A percentile compares a stretch with the other conserved stretches of the same genome.
Evolutionary conservation across 148 eudicot genomes (phyloP).

Genomic region (Arbutus unedo): DNA sequence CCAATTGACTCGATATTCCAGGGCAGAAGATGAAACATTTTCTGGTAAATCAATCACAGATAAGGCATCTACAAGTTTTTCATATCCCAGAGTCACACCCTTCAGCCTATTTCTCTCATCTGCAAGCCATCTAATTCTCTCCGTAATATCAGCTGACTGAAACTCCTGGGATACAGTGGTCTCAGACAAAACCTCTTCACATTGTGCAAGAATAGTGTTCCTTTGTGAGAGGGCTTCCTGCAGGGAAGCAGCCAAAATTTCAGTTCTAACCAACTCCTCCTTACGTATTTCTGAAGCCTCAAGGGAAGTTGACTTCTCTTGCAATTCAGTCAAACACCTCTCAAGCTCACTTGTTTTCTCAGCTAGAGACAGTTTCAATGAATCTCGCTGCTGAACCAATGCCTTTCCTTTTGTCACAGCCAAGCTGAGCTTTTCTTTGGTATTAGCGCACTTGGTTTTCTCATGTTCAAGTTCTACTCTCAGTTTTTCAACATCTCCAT

Average conservation of each 20-base stretch:
- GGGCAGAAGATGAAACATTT: conserved; percentile 45
- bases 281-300: conserved; percentile 62
- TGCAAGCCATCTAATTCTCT: conserved; percentile 60
- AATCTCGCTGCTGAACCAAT: conserved; percentile 92
- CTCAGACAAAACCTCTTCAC: conserved; percentile 54
- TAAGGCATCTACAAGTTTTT: conserved; percentile 47
- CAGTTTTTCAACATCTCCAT: conserved; percentile 56
- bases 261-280: conserved; percentile 53
- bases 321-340: conserved; percentile 46
- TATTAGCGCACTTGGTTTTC: conserved; percentile 61
- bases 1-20: conserved; percentile 64
- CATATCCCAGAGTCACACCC: conserved; percentile 40
- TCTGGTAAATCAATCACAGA: conserved; percentile 62
- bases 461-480: conserved; percentile 88
- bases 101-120: conserved; percentile 58
- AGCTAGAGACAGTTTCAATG: conserved; percentile 68
- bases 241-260: conserved; percentile 51
- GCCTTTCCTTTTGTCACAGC: conserved; percentile 99
- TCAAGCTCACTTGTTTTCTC: conserved; percentile 72
- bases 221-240: conserved; percentile 60
- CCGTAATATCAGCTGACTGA: conserved; percentile 47
- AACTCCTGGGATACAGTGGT: conserved; percentile 38
- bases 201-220: conserved; percentile 53
- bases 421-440: conserved; percentile 91
- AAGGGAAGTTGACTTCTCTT: conserved; percentile 67